Evolutionary conservation across 2,329 filamentous ascomycete species (phyloP).

Genomic region (Zasmidium cellare): DNA sequence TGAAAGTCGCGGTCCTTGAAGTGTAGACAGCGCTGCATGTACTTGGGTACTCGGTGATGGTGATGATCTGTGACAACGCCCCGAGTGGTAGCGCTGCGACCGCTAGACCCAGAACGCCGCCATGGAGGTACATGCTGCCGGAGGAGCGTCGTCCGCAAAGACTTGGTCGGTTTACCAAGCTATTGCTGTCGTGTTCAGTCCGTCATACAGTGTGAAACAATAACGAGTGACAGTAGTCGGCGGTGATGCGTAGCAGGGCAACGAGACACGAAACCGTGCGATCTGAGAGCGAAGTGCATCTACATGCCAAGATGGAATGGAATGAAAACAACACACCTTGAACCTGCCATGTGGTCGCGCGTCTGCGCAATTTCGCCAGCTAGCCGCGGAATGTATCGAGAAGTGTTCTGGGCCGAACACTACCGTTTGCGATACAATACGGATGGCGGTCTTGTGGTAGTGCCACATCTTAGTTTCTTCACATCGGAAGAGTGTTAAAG

Average conservation of each 20-base stretch:
- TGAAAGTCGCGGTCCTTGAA: slow-evolving; percentile 8
- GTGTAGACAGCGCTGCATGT: slow-evolving; percentile 28
- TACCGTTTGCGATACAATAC: too few species aligned
- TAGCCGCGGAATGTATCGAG: slow-evolving; percentile 13
- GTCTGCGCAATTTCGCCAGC: slow-evolving; percentile 14
- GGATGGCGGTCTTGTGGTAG: too few species aligned
- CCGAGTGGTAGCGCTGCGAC: slow-evolving; percentile 16
- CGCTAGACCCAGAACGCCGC: slow-evolving; percentile 8
- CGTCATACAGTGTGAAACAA: background rate
- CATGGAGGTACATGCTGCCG: slow-evolving; percentile 14
- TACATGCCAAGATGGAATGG: slow-evolving; percentile 15
- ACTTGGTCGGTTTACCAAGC: background rate
- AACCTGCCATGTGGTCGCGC: slow-evolving; percentile 11
- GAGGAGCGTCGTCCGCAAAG: background rate
- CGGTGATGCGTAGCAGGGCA: slow-evolving; percentile 4
- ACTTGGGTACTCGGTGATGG: slow-evolving; percentile 28
- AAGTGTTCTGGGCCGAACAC: background rate
- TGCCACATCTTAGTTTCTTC: too few species aligned
- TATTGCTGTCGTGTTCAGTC: background rate
- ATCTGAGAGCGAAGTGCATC: slow-evolving; percentile 5
- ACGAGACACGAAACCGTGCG: slow-evolving; percentile 5
- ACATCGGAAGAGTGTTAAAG: too few species aligned
- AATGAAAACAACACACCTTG: slow-evolving; percentile 19
- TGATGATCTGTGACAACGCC: slow-evolving; percentile 24
- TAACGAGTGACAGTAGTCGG: slow-evolving; percentile 18